A percentile compares a stretch with the other conserved stretches of the same genome.
These are phyloP conservation scores for Ganoderma lucidum DNA, from an alignment of 1,284 basidiomycete genomes.

Conservation along the genomic window DNA sequence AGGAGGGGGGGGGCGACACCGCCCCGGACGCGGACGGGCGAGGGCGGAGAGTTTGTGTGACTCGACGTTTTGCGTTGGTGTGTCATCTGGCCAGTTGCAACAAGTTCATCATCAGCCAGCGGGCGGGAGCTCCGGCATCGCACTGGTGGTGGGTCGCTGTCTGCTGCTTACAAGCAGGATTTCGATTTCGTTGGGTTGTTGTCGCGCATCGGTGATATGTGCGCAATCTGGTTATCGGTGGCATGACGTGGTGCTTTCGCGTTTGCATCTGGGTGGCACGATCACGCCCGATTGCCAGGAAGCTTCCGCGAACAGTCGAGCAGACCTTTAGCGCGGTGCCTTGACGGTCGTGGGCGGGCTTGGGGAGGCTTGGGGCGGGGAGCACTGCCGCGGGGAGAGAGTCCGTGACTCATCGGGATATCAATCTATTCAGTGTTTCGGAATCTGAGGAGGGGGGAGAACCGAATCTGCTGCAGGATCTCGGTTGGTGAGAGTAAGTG, in stretches of 20 bases:
- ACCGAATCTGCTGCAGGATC: slow-evolving; percentile 13
- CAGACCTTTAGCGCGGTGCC: neutral
- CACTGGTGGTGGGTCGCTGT: neutral
- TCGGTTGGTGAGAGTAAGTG: slow-evolving; percentile 10
- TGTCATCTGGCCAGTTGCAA: slow-evolving; percentile 17
- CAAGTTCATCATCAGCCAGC: slow-evolving; percentile 14
- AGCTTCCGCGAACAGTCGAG: neutral
- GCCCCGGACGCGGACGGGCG: slow-evolving; percentile 26
- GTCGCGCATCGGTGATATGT: neutral
- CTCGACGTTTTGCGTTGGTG: slow-evolving; percentile 16
- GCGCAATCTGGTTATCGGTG: neutral
- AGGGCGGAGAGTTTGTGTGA: slow-evolving; percentile 21
- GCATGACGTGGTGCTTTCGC: neutral
- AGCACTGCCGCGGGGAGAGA: slow-evolving; percentile 24
- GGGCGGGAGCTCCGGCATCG: neutral
- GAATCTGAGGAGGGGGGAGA: neutral
- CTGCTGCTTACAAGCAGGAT: neutral
- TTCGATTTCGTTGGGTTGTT: neutral
- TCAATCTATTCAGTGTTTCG: slow-evolving; percentile 31
- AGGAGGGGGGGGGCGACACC: slow-evolving; percentile 14
- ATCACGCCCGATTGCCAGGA: neutral
- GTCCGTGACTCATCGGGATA: slow-evolving; percentile 26
- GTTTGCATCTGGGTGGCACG: neutral
- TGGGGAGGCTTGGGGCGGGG: neutral
- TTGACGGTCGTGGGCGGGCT: neutral